Percentiles rank a stretch among this genome's conserved stretches.
Conservation (phyloP, 139 green algal genomes). For the Chlamydomonas sp. region DNA sequence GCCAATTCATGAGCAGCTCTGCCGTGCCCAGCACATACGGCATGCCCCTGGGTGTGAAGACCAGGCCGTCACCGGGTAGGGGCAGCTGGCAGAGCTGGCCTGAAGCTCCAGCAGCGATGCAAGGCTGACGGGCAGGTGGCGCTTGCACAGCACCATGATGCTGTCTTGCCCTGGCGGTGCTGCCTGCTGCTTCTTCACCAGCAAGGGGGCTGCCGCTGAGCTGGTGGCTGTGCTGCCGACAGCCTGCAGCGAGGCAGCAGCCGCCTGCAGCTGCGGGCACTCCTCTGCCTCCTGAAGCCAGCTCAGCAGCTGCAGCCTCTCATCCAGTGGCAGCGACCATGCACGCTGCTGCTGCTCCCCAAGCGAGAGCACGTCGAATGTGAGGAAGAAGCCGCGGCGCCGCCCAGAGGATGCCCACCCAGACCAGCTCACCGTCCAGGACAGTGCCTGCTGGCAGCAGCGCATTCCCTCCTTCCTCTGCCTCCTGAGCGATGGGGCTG, state of each 20-base stretch:
- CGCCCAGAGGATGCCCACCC: background rate
- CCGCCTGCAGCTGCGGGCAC: background rate
- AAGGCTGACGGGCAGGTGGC: slow-evolving; percentile 8
- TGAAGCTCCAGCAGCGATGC: slow-evolving; percentile 14
- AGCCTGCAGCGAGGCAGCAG: background rate
- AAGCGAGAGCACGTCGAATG: slow-evolving; percentile 22
- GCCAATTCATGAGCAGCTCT: slow-evolving; percentile 31
- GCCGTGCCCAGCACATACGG: slow-evolving; percentile 32
- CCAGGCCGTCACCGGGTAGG: slow-evolving; percentile 28
- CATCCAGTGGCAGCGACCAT: slow-evolving; percentile 22
- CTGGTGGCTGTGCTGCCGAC: background rate
- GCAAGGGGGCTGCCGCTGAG: background rate
- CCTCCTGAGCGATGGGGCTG: too few relatives aligned
- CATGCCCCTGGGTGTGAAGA: slow-evolving; percentile 26
- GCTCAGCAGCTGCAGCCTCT: slow-evolving; percentile 16
- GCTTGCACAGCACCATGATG: slow-evolving; percentile 20
- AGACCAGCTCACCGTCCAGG: slow-evolving; percentile 34
- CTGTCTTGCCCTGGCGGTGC: slow-evolving; percentile 6
- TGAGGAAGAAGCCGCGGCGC: slow-evolving; percentile 24
- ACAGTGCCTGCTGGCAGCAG: slow-evolving; percentile 20
- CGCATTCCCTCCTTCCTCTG: too few relatives aligned
- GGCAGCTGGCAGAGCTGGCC: slow-evolving; percentile 1
- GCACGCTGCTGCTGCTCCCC: background rate
- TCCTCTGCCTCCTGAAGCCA: slow-evolving; percentile 2
- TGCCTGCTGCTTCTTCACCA: slow-evolving; percentile 33